A percentile compares a stretch with the other conserved stretches of the same genome.
Conservation (phyloP, 331 rosid genomes). For the Acacia concinna region DNA sequence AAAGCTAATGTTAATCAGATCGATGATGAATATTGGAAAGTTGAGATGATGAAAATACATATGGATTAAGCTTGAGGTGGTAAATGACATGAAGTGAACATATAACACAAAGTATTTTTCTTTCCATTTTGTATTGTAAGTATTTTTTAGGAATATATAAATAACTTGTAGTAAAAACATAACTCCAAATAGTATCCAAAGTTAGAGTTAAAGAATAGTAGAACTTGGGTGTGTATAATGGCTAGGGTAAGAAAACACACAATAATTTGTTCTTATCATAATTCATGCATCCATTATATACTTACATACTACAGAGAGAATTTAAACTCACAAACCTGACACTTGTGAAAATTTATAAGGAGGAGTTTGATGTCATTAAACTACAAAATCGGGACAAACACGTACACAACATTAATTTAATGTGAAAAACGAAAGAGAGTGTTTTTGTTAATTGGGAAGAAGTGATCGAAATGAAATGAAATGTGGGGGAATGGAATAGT, state of each 20-base stretch:
- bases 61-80: not conserved
- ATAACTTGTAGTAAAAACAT: not conserved
- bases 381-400: not conserved
- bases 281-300: too few species aligned
- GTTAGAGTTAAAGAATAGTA: too few species aligned
- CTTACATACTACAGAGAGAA: not conserved
- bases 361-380: too few species aligned
- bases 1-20: too few species aligned
- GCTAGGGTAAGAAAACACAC: too few species aligned
- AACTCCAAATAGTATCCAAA: not conserved
- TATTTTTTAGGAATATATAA: too few species aligned
- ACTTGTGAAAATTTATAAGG: not conserved
- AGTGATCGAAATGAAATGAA: not conserved
- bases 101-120: too few species aligned
- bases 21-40: too few species aligned
- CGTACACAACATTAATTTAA: not conserved
- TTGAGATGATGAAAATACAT: too few species aligned
- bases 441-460: not conserved
- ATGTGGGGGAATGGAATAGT: constrained; percentile 16
- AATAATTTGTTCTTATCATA: too few species aligned
- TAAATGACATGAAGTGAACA: not conserved
- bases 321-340: not conserved
- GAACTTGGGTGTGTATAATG: too few species aligned
- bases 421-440: not conserved
- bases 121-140: too few species aligned